Conservation (phyloP, 441 rosid species). For the Gossypium trilobum region DNA sequence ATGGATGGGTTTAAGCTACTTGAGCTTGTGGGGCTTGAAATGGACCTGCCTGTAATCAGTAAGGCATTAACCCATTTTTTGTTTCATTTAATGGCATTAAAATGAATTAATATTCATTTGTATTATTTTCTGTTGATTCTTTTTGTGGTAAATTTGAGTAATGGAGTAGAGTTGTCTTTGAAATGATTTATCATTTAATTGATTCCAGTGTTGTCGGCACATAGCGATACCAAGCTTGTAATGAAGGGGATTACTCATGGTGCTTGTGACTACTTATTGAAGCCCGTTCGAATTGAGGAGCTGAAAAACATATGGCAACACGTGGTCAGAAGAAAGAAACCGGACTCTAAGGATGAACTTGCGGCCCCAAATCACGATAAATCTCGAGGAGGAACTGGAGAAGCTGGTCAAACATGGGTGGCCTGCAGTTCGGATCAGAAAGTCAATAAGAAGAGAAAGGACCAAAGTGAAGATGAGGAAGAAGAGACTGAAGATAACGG, state of each 20-base stretch:
- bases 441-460: slow-evolving; percentile 52
- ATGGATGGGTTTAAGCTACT: slow-evolving; percentile 94
- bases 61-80: slow-evolving; percentile 18
- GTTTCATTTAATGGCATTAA: slow-evolving; percentile 2
- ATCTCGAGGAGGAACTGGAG: slow-evolving; percentile 26
- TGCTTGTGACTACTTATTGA: slow-evolving; percentile 75
- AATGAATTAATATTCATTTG: background rate
- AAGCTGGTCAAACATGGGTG: slow-evolving; percentile 23
- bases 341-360: slow-evolving; percentile 32
- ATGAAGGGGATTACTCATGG: slow-evolving; percentile 88
- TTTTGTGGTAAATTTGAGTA: background rate
- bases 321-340: slow-evolving; percentile 62
- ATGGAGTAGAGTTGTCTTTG: background rate
- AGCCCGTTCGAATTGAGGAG: slow-evolving; percentile 81
- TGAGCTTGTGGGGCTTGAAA: slow-evolving; percentile 89
- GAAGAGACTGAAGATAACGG: slow-evolving; percentile 58
- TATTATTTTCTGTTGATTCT: background rate
- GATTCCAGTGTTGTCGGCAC: slow-evolving; percentile 70
- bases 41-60: slow-evolving; percentile 97
- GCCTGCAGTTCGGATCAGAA: slow-evolving; percentile 29
- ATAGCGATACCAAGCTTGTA: slow-evolving; percentile 68
- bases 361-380: slow-evolving; percentile 33
- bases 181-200: slow-evolving; percentile 12
- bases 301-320: slow-evolving; percentile 91
- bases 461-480: slow-evolving; percentile 54